Base-by-base conservation (phyloP, 257 asterid genomes). In the Primulina eburnea region DNA sequence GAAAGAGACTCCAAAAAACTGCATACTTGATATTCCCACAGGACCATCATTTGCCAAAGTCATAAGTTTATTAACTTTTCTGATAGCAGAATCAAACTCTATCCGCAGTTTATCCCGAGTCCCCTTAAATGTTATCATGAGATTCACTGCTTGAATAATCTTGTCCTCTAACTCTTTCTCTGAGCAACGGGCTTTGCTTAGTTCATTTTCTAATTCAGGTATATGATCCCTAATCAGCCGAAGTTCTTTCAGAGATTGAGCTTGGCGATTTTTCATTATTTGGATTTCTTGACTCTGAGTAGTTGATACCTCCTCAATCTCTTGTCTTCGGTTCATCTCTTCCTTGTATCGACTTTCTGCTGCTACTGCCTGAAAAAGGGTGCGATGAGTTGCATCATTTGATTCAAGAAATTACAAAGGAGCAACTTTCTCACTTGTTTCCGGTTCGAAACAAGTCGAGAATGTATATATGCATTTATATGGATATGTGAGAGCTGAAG, bases 81-180 rank as follows among this genome's bases (percentile, higher is more conserved):
- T 79, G 58, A 75, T 35, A 66, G 88, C 88, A 78, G 79, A 73
- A 82, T 86, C 89, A 77, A 72, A 78, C 72, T 93, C 97, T 70
- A 67, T 80, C 83, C 71, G 86, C 76, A 90, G 77, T 75, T 80
- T 74, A 82, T 93, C 97, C 73, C 98, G 85, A 69, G 83, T 73
- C 60, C 80, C 89, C 84, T 82, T 90, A 67, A 87, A 93, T 55
- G 79, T 72, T 66, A 84, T 82, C 81, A 93, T 81, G 77, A 93
- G 94, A 71, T 87, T 76, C 76, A 89, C 97, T 55, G 97, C 98
- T 79, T 90, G 98, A 82, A 90, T 72, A 66, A 90, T 82, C 81
- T 89, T 93, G 72, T 84, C 94, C 83, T 86, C 98, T 29, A 93
- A 79, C 86, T 90, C 97, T 79, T 85, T 74, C 86, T 89, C 98